A percentile compares a stretch with the other conserved stretches of the same genome.
These are phyloP conservation scores for Pilaira anomala DNA, from an alignment of 192 early-diverging fungal species.

Conservation along the genomic window DNA sequence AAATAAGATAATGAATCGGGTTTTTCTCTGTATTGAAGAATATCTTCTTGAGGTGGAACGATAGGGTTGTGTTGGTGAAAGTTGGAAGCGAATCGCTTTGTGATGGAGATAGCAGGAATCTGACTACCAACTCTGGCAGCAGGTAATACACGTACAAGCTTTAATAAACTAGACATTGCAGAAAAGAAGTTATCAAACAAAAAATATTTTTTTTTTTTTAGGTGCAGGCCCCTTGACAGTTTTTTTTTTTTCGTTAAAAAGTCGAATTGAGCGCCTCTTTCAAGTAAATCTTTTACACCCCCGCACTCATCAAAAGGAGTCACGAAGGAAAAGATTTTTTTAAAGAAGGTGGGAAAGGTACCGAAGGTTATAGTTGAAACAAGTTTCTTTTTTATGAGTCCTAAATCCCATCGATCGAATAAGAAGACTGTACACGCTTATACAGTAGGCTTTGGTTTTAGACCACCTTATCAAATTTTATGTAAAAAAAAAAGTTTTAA, in stretches of 20 bases:
- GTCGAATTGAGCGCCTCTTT: too few species aligned
- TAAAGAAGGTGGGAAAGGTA: not conserved
- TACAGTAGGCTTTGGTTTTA: slow-evolving; percentile 76
- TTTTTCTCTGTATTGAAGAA: slow-evolving; percentile 42
- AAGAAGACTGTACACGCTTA: slow-evolving; percentile 83
- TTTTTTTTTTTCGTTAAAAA: not conserved
- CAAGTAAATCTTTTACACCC: not conserved
- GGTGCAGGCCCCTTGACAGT: slow-evolving; percentile 11
- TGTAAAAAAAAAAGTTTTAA: slow-evolving; percentile 38
- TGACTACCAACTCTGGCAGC: not conserved
- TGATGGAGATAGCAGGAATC: not conserved
- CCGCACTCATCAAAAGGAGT: not conserved
- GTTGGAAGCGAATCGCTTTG: slow-evolving; percentile 9
- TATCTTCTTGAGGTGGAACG: slow-evolving; percentile 22
- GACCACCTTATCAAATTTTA: slow-evolving; percentile 89
- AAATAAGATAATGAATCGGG: slow-evolving; percentile 82
- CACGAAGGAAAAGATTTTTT: not conserved
- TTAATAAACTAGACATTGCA: not conserved
- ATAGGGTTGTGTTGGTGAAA: not conserved
- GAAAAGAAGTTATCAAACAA: not conserved
- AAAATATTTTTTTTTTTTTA: not conserved
- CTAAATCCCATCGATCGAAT: slow-evolving; percentile 79
- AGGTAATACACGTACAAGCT: slow-evolving; percentile 8
- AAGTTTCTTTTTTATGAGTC: slow-evolving; percentile 53
- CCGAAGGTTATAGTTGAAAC: not conserved